Conservation (phyloP, 2,329 filamentous ascomycete genomes). For the Coniochaeta hoffmannii region DNA sequence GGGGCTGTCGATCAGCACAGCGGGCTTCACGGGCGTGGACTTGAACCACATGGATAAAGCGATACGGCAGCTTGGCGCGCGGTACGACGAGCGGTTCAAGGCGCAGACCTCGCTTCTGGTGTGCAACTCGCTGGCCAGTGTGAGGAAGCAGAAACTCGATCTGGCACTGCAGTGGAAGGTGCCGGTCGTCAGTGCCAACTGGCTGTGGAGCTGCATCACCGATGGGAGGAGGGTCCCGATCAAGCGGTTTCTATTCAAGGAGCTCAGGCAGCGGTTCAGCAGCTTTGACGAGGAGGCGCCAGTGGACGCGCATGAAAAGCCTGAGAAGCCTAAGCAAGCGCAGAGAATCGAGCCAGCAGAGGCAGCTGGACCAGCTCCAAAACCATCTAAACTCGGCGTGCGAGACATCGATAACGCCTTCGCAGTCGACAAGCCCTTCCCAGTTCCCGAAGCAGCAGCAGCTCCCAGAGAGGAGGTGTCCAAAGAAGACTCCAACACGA, state of each 20-base stretch:
- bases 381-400: slow-evolving; percentile 8
- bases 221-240: slow-evolving; percentile 40
- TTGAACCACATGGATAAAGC: slow-evolving; percentile 76
- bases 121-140: slow-evolving; percentile 50
- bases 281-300: slow-evolving; percentile 5
- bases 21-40: slow-evolving; percentile 77
- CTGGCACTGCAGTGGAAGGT: slow-evolving; percentile 69
- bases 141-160: slow-evolving; percentile 69
- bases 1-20: slow-evolving; percentile 67
- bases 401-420: slow-evolving; percentile 11
- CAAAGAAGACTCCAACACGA: slow-evolving; percentile 8
- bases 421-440: slow-evolving; percentile 5
- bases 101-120: slow-evolving; percentile 68
- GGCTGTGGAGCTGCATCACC: slow-evolving; percentile 78
- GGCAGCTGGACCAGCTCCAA: not conserved
- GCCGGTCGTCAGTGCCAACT: slow-evolving; percentile 71
- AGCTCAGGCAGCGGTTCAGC: slow-evolving; percentile 27
- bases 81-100: slow-evolving; percentile 71
- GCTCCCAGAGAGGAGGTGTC: not conserved
- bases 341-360: slow-evolving; percentile 1
- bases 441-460: slow-evolving; percentile 4
- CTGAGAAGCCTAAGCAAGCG: no score
- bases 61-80: slow-evolving; percentile 68
- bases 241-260: slow-evolving; percentile 38
- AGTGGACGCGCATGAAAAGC: slow-evolving; percentile 11